These are phyloP conservation scores for Barnettozyma vustinii DNA, from an alignment of 805 yeast genomes.

Conservation along the genomic window DNA sequence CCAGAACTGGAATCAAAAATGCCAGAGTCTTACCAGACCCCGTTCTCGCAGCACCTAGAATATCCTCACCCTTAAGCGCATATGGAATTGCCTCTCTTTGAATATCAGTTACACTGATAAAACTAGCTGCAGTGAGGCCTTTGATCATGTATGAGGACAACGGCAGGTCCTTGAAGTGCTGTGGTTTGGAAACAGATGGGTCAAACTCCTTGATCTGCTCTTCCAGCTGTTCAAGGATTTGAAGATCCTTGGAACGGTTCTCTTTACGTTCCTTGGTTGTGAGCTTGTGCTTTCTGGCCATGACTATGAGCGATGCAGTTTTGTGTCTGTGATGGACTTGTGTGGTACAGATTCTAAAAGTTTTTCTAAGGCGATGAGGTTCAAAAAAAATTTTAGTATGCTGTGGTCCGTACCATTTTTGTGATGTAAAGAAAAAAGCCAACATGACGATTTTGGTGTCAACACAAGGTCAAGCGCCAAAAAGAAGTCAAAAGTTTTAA, in stretches of 20 bases:
- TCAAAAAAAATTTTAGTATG: not conserved
- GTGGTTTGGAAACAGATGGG: conserved; percentile 30
- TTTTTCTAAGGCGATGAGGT: conserved; percentile 1
- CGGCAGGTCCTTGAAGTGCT: conserved; percentile 75
- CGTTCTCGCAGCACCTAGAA: conserved; percentile 93
- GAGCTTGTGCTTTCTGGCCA: conserved; percentile 33
- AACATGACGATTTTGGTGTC: not conserved
- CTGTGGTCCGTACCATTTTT: conserved; percentile 3
- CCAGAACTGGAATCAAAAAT: conserved; percentile 77
- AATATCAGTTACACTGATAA: conserved; percentile 75
- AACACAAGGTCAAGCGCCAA: not conserved
- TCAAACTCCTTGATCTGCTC: conserved; percentile 51
- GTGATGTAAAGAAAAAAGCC: not conserved
- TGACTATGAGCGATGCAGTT: conserved; percentile 6
- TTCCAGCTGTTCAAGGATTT: conserved; percentile 39
- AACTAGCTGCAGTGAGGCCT: conserved; percentile 78
- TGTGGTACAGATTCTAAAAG: not conserved
- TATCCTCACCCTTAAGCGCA: conserved; percentile 79
- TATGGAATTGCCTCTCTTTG: conserved; percentile 75
- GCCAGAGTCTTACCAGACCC: conserved; percentile 96
- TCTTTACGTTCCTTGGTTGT: conserved; percentile 34
- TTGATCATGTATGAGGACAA: conserved; percentile 54
- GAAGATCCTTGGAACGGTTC: conserved; percentile 31
- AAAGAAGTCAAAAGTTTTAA: not conserved
- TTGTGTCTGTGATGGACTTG: not conserved